Evolutionary conservation across 441 rosid species (phyloP), one percentile per base, ranked within the genome.

Genomic region (Hura crepitans): DNA sequence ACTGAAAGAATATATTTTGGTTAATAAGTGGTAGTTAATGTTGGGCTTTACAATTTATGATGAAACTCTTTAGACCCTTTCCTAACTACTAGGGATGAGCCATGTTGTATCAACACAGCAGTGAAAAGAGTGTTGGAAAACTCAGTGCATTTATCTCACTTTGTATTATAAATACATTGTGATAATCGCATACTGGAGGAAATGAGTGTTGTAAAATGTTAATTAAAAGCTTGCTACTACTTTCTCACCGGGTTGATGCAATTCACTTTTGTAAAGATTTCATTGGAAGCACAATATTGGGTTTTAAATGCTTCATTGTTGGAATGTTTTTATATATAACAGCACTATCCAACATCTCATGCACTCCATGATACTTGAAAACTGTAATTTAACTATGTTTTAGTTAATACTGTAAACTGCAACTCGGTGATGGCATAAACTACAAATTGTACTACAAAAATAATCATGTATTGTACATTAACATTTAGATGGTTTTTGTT

Each of bases 401-500:
- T n/a, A 42, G 4, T 53, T 49, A 25, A 69, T 55, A 61, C 56
- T 63, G 63, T 45, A 57, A 53, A 67, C 62, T 45, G 69, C 25
- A 46, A 47, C 49, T 59, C 55, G 60, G 55, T 54, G 51, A 30
- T 66, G 68, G 59, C 37, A 35, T 15, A 45, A 23, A 14, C 17
- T 61, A 23, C 57, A 3, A 49, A 35, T 35, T 35, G 28, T 37
- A 25, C 46, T 69, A 62, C 30, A 43, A 39, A 45, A 49, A 39
- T 65, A 42, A 59, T 42, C 45, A 76, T 80, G 69, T 56, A 25
- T 28, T 28, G n/a, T 55, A 15, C 14, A 33, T 66, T 66, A 20
- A 81, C 74, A 67, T 71, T 72, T 68, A 70, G 75, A 62, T 74
- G 15, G 72, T 74, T 74, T 62, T 84, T 68, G 72, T 78, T 86